These are phyloP conservation scores for Candolleomyces aberdarensis DNA, from an alignment of 768 basidiomycete species.

Conservation along the genomic window DNA sequence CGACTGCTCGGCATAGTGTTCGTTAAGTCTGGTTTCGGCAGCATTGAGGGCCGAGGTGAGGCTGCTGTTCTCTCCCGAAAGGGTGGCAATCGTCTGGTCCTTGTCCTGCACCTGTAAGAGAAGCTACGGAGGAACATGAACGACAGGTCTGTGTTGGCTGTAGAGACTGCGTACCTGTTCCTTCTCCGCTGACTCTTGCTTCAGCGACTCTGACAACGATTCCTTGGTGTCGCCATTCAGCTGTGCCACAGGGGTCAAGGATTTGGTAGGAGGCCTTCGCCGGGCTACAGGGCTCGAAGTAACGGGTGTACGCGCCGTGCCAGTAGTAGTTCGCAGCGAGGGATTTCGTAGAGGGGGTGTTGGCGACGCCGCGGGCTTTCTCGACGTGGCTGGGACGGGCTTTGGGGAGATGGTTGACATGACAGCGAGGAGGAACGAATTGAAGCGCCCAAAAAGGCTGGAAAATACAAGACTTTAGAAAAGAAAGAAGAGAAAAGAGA, in stretches of 20 bases:
- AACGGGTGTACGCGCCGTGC: slow-evolving; percentile 59
- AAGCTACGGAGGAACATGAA: slow-evolving; percentile 43
- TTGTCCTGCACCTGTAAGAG: slow-evolving; percentile 76
- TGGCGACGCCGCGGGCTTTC: slow-evolving; percentile 40
- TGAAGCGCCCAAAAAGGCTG: background rate
- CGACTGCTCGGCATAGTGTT: slow-evolving; percentile 78
- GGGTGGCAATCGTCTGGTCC: slow-evolving; percentile 60
- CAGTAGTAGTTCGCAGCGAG: slow-evolving; percentile 52
- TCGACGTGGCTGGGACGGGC: slow-evolving; percentile 35
- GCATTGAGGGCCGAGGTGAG: slow-evolving; percentile 61
- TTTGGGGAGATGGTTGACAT: slow-evolving; percentile 49
- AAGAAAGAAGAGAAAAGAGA: slow-evolving; percentile 7
- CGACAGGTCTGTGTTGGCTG: slow-evolving; percentile 16
- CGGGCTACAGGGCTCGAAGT: slow-evolving; percentile 46
- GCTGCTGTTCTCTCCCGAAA: slow-evolving; percentile 62
- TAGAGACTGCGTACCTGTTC: slow-evolving; percentile 52
- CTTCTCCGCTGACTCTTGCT: slow-evolving; percentile 77
- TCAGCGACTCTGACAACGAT: slow-evolving; percentile 57
- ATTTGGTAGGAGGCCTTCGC: slow-evolving; percentile 52
- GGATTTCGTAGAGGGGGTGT: slow-evolving; percentile 44
- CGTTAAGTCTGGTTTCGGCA: slow-evolving; percentile 71
- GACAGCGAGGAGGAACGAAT: slow-evolving; percentile 5
- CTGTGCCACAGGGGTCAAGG: slow-evolving; percentile 32
- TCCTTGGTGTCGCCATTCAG: slow-evolving; percentile 51
- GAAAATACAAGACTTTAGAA: slow-evolving; percentile 1